A percentile compares a stretch with the other conserved stretches of the same genome.
Conservation (phyloP, 352 stramenopile genomes). For the Phytophthora syringae region DNA sequence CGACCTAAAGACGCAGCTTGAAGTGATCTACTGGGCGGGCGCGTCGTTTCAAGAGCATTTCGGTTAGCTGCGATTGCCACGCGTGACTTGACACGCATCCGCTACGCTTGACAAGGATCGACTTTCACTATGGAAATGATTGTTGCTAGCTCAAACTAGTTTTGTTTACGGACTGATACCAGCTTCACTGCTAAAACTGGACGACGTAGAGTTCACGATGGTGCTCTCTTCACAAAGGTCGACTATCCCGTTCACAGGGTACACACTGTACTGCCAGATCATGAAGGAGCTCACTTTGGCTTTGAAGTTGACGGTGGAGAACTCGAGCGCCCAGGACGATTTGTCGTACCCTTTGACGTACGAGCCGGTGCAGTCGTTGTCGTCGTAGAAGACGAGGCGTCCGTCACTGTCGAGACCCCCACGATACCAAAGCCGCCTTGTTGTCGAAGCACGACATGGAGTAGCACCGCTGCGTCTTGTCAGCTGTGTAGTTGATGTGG, state of each 20-base stretch:
- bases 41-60: slow-evolving; percentile 30
- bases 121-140: neutral
- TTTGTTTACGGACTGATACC: too few relatives aligned
- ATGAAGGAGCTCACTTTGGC: neutral
- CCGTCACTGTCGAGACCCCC: neutral
- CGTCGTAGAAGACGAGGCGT: neutral
- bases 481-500: neutral
- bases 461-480: neutral
- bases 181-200: neutral
- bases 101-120: neutral
- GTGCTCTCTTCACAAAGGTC: neutral
- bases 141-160: too few relatives aligned
- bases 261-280: neutral
- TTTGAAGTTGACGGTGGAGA: neutral
- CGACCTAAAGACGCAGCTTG: slow-evolving; percentile 1
- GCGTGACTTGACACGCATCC: slow-evolving; percentile 1
- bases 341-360: neutral
- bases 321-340: neutral
- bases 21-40: slow-evolving; percentile 15
- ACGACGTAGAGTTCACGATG: neutral
- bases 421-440: neutral
- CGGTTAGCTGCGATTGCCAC: slow-evolving; percentile 15
- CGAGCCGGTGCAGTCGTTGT: neutral
- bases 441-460: slow-evolving; percentile 1
- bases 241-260: neutral